Evolutionary conservation across 192 early-diverging fungal genomes (phyloP), one percentile per base, ranked within the genome.

Genomic region (Cladochytrium replicatum): DNA sequence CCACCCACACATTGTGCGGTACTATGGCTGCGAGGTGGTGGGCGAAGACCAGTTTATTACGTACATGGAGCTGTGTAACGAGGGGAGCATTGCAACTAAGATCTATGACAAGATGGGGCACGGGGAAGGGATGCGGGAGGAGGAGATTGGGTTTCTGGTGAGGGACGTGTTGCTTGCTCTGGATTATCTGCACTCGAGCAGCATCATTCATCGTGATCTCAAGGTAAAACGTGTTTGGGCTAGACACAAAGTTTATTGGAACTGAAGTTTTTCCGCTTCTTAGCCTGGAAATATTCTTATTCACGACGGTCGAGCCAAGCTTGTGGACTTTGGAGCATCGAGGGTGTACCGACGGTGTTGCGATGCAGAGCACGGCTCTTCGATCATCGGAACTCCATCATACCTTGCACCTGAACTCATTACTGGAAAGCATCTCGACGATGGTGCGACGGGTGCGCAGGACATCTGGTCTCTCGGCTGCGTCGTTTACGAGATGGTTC

Each of bases 381-480:
- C 48, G 39, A 19, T 62, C 9, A 46, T 39, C 7, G 60, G 60
- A 6, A 50, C 60, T 21, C 54, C 60, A 6, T 31, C 47, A 7
- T 62, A 52, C 25, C 25, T 28, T 28, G 39, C 49, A 8, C 60
- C 60, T 28, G 60, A 62, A 43, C 29, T 52, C 9, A 23, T 57
- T 8, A 30, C 30, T 8, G 34, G 34, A 37, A 37, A 37, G 13
- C 1, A 25, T 29, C 32, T 25, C 19, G 8, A 23, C 50, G 34
- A 48, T n/a, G 59, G 55, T 7, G 46, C 41, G 26, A 49, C 24
- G 19, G 50, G 50, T 8, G 50, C 50, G 15, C 40, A 41, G 21
- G 60, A 62, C 31, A 50, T 62, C 34, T 62, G 60, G 60, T 25
- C 32, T 5, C 48, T 62, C 2, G 60, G 60, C 13, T 62, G 60